Evolutionary conservation across 352 stramenopile genomes (phyloP), one percentile per base, ranked within the genome.

Genomic region (Phytophthora gonapodyides): DNA sequence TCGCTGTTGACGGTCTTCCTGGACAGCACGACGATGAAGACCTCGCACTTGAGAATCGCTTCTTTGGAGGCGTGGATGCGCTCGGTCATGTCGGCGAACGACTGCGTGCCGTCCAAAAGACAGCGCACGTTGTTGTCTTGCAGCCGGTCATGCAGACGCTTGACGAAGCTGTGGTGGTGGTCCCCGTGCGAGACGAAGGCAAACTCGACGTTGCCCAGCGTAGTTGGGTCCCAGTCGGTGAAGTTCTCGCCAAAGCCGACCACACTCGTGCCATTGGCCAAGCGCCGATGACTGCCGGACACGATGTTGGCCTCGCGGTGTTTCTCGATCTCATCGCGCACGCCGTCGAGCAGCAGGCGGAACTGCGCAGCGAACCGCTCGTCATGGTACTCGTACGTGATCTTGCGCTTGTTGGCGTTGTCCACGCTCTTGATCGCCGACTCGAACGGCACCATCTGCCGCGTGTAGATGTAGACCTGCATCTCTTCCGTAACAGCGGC

Each of bases 401-500:
- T 76, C 17, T 81, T 79, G 30, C 76, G 73, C 44, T 76, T 65
- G 67, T 85, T 82, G n/a, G 50, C 16, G 43, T 78, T 75, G 62
- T 88, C 64, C 36, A 92, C 60, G 21, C 58, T 64, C n/a, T 70
- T 76, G 65, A 94, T 91, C 11, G 82, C 67, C 10, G 74, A 68
- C 67, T 92, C 82, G 46, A 94, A 94, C 34, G 84, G 83, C 30
- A 94, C 76, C 65, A 94, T 92, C 58, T 92, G 82, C 3, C 85
- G 81, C 31, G 85, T 91, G 70, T 91, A 91, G 21, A 94, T 74
- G 67, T 94, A 94, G 61, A 91, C 82, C 50, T 94, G 82, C 64
- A 94, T 76, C 48, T 94, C 82, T 10, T 92, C 82, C 11, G 73
- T 84, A 19, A 92, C 73, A 3, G 61, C 36, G 7, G 68, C 78